Evolutionary conservation across 2,329 filamentous ascomycete species (phyloP).

Genomic region (Dryadomyces quercus-mongolicae): DNA sequence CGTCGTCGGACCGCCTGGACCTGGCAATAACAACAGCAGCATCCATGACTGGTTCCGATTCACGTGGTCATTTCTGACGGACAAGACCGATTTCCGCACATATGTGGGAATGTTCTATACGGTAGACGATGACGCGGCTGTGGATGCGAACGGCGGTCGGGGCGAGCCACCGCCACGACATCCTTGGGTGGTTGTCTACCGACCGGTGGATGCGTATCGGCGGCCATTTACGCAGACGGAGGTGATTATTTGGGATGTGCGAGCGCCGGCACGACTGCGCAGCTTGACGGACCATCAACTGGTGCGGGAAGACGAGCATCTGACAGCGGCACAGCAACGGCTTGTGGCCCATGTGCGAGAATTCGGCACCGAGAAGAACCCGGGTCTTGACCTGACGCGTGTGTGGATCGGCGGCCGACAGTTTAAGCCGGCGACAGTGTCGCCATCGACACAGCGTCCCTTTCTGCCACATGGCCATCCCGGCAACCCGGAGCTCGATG

Average conservation of each 20-base stretch:
- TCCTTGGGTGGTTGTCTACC: constrained; percentile 39
- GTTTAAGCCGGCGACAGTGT: neutral
- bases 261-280: constrained; percentile 5
- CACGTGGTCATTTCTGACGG: constrained; percentile 13
- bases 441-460: neutral
- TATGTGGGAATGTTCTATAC: constrained; percentile 40
- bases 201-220: constrained; percentile 27
- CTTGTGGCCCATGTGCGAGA: constrained; percentile 27
- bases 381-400: constrained; percentile 20
- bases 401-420: constrained; percentile 34
- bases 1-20: constrained; percentile 12
- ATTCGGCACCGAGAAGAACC: constrained; percentile 18
- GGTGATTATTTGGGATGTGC: constrained; percentile 42
- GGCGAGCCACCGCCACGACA: constrained; percentile 19
- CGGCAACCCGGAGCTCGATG: constrained; percentile 21
- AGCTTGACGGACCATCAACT: constrained; percentile 7
- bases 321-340: constrained; percentile 32
- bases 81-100: constrained; percentile 18
- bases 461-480: neutral
- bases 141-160: constrained; percentile 10
- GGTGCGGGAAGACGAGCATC: constrained; percentile 18
- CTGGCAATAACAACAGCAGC: constrained; percentile 11
- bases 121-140: constrained; percentile 18
- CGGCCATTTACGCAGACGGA: constrained; percentile 25
- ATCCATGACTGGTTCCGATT: constrained; percentile 25